Evolutionary conservation across 1,284 basidiomycete species (phyloP).

Genomic region (Bothia castanella): DNA sequence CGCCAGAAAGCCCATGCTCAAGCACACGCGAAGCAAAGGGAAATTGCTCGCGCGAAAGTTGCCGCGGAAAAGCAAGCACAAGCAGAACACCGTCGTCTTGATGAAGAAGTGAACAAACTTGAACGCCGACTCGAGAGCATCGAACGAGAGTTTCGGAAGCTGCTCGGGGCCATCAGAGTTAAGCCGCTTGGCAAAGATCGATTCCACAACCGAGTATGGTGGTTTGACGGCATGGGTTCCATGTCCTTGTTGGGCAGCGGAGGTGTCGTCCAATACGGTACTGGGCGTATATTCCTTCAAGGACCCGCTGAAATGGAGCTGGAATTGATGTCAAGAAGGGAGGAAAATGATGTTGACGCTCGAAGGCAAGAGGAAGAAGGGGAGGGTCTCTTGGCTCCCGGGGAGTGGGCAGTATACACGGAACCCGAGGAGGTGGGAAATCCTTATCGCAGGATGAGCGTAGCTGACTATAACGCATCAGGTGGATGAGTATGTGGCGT

Average conservation of each 20-base stretch:
- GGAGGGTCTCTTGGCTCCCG: constrained; percentile 64
- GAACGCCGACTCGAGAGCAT: constrained; percentile 79
- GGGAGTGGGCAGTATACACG: constrained; percentile 89
- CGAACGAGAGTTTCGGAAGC: constrained; percentile 89
- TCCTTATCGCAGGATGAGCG: not conserved
- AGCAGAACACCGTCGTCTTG: constrained; percentile 76
- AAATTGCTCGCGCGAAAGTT: constrained; percentile 68
- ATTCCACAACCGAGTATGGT: constrained; percentile 95
- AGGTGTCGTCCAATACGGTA: constrained; percentile 77
- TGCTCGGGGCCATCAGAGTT: constrained; percentile 78
- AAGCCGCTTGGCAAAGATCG: constrained; percentile 89
- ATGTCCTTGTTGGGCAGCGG: constrained; percentile 71
- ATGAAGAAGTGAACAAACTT: constrained; percentile 82
- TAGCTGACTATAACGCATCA: constrained; percentile 34
- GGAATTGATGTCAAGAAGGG: constrained; percentile 60
- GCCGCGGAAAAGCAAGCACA: constrained; percentile 66
- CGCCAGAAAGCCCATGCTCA: constrained; percentile 53
- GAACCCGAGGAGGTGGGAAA: constrained; percentile 76
- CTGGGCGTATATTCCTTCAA: constrained; percentile 88
- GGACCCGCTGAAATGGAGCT: constrained; percentile 77
- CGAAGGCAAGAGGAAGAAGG: constrained; percentile 75
- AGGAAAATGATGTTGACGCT: constrained; percentile 55
- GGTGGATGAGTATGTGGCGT: constrained; percentile 79
- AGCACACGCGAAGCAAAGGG: constrained; percentile 71
- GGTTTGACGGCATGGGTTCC: constrained; percentile 95